These are phyloP conservation scores for Syzygium grande DNA, from an alignment of 345 rosid species.

Conservation along the genomic window DNA sequence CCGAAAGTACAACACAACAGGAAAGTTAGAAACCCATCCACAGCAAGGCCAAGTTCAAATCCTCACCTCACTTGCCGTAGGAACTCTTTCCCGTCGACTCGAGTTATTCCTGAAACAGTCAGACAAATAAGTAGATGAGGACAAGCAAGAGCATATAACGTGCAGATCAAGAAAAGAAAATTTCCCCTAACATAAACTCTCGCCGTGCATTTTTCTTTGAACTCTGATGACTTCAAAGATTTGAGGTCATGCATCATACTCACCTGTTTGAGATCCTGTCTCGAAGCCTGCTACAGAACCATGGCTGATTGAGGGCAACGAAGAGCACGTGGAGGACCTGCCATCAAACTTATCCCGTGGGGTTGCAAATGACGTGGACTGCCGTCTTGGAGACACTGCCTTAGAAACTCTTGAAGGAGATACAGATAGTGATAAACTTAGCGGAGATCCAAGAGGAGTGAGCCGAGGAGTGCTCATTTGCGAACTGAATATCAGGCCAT, in stretches of 20 bases:
- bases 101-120: slow-evolving; percentile 48
- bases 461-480: slow-evolving; percentile 59
- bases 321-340: slow-evolving; percentile 51
- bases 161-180: neutral
- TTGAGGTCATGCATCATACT: slow-evolving; percentile 7
- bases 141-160: neutral
- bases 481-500: slow-evolving; percentile 36
- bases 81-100: slow-evolving; percentile 93
- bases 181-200: neutral
- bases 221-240: neutral
- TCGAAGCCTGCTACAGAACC: slow-evolving; percentile 46
- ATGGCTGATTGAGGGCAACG: slow-evolving; percentile 12
- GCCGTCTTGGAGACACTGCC: slow-evolving; percentile 66
- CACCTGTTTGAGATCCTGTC: slow-evolving; percentile 56
- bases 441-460: slow-evolving; percentile 84
- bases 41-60: neutral
- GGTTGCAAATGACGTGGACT: slow-evolving; percentile 64
- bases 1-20: neutral
- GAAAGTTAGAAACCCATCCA: neutral
- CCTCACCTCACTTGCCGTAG: slow-evolving; percentile 92
- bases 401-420: slow-evolving; percentile 73
- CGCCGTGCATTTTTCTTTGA: neutral
- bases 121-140: neutral
- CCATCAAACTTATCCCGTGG: slow-evolving; percentile 64
- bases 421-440: slow-evolving; percentile 60